Percentiles rank a stretch among this genome's conserved stretches.
phyloP scores from a whole-genome alignment of 179 eudicot species.

The Spinacia oleracea region DNA sequence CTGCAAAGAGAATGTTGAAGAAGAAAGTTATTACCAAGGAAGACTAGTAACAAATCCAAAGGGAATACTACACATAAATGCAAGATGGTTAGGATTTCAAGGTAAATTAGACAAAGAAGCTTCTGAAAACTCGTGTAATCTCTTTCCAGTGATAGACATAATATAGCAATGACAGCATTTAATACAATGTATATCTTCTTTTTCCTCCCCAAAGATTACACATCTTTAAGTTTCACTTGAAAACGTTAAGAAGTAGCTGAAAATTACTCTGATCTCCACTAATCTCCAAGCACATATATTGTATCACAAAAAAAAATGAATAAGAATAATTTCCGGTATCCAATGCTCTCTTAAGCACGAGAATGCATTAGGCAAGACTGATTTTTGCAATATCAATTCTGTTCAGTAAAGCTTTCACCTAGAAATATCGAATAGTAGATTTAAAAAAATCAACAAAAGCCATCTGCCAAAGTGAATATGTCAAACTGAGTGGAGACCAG shows the following conservation, averaged over 20 bases:
- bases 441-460: not conserved
- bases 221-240: not conserved
- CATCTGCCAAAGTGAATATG: not conserved
- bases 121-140: not conserved
- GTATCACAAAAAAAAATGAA: not conserved
- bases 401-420: not conserved
- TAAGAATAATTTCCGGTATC: not conserved
- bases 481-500: not conserved
- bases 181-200: not conserved
- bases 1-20: constrained; percentile 43
- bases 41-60: not conserved
- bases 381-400: not conserved
- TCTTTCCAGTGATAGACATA: not conserved
- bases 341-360: not conserved
- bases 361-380: not conserved
- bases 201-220: not conserved
- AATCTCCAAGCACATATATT: not conserved
- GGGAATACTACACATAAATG: not conserved
- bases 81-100: not conserved
- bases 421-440: not conserved
- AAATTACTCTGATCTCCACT: not conserved
- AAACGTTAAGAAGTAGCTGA: not conserved
- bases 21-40: constrained; percentile 3
- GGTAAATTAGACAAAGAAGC: not conserved
- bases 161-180: not conserved